A percentile compares a stretch with the other conserved stretches of the same genome.
phyloP scores from a whole-genome alignment of 2,329 filamentous ascomycete species.

The Fusarium newnesense region DNA sequence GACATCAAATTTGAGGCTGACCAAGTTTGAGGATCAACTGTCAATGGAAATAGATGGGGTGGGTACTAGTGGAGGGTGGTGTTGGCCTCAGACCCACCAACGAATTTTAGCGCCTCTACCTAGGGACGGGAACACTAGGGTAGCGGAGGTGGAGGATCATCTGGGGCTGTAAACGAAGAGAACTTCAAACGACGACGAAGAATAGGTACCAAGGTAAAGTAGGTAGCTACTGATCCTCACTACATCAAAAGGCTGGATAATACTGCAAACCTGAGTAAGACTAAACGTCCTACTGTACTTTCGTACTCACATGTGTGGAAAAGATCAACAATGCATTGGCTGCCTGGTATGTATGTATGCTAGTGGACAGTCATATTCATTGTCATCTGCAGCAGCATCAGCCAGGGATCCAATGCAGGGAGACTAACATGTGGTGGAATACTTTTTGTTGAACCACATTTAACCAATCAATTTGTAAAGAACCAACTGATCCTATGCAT shows the following conservation, averaged over 20 bases:
- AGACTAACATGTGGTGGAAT: conserved; percentile 14
- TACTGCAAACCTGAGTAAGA: neutral
- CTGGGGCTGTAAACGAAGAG: neutral
- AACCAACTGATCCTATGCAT: neutral
- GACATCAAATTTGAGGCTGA: conserved; percentile 23
- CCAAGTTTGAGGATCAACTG: conserved; percentile 16
- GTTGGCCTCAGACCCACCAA: conserved; percentile 11
- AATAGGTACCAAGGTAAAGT: neutral
- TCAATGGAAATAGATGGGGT: conserved; percentile 2
- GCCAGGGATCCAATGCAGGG: neutral
- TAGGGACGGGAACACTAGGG: conserved; percentile 7
- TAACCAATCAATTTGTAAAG: conserved; percentile 2
- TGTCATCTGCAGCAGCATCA: conserved; percentile 5
- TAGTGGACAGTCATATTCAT: neutral
- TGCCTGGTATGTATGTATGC: neutral
- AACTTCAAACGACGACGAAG: neutral
- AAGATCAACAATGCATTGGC: neutral
- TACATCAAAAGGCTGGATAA: no score
- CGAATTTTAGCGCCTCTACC: neutral
- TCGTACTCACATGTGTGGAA: neutral
- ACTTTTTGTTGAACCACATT: neutral
- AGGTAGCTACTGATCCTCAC: neutral
- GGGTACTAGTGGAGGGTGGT: neutral
- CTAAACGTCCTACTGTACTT: neutral
- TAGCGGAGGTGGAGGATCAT: neutral